A percentile compares a stretch with the other conserved stretches of the same genome.
Conservation (phyloP, 208 protist genomes). For the Trypanosoma scelopori region DNA sequence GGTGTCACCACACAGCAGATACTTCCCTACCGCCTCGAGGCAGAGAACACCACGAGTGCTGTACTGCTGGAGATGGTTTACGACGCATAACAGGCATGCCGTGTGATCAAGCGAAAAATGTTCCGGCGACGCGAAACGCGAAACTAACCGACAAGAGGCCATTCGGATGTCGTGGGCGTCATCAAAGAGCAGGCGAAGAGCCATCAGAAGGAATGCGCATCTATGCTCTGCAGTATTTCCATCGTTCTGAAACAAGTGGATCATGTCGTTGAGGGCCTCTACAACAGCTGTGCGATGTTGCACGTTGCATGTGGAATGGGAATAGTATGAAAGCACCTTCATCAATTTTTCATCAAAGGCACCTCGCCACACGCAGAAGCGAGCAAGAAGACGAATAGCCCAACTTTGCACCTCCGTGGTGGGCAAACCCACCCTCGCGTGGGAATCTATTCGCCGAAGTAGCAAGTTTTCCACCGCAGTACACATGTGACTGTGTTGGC, state of each 20-base stretch:
- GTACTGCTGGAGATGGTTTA: constrained; percentile 25
- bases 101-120: constrained; percentile 41
- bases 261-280: constrained; percentile 32
- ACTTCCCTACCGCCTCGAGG: constrained; percentile 2
- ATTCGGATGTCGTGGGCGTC: constrained; percentile 69
- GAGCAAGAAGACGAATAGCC: constrained; percentile 38
- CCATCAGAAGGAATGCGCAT: constrained; percentile 42
- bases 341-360: constrained; percentile 27
- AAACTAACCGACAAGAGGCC: constrained; percentile 35
- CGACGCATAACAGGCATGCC: constrained; percentile 54
- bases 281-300: constrained; percentile 59
- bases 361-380: constrained; percentile 12
- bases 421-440: constrained; percentile 1
- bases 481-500: background rate
- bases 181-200: constrained; percentile 74
- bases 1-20: constrained; percentile 12
- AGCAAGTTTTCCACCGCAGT: constrained; percentile 11
- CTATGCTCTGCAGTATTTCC: background rate
- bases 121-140: constrained; percentile 6
- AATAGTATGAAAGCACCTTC: constrained; percentile 44
- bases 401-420: constrained; percentile 54
- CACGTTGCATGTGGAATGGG: constrained; percentile 48
- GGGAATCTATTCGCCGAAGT: constrained; percentile 16
- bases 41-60: background rate
- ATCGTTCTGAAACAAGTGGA: background rate